These are phyloP conservation scores for Dentipellis fragilis DNA, from an alignment of 768 basidiomycete species.

Conservation along the genomic window DNA sequence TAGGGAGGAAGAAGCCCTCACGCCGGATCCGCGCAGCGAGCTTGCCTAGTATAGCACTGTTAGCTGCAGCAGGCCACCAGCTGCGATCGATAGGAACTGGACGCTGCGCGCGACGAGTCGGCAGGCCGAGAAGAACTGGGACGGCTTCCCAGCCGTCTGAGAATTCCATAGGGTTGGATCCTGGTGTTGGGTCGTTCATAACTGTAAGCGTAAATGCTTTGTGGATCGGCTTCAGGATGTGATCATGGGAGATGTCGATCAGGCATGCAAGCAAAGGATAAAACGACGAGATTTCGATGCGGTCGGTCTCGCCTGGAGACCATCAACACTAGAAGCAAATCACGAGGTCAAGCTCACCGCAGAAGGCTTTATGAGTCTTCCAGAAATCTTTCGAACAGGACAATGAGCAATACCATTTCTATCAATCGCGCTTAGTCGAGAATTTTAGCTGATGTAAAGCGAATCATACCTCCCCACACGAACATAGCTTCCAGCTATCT, in stretches of 20 bases:
- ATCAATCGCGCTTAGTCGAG: neutral
- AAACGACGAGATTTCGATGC: slow-evolving; percentile 23
- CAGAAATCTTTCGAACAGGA: neutral
- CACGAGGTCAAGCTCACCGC: neutral
- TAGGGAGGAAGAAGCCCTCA: slow-evolving; percentile 25
- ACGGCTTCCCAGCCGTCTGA: neutral
- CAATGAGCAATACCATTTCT: neutral
- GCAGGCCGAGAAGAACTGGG: neutral
- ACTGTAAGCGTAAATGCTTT: slow-evolving; percentile 17
- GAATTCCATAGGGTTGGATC: neutral
- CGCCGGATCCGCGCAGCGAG: slow-evolving; percentile 17
- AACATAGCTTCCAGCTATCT: neutral
- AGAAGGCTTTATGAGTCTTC: neutral
- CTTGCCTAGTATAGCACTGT: slow-evolving; percentile 9
- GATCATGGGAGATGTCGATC: slow-evolving; percentile 14
- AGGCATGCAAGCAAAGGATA: slow-evolving; percentile 24
- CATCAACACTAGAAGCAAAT: neutral
- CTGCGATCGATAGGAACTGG: neutral
- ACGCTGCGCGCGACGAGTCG: neutral
- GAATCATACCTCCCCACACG: neutral
- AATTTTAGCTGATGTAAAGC: neutral
- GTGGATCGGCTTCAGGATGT: slow-evolving; percentile 9
- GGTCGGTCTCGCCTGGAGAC: slow-evolving; percentile 24
- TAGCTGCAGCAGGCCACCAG: neutral
- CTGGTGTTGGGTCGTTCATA: neutral